These are phyloP conservation scores for Fusarium citri DNA, from an alignment of 2,329 filamentous ascomycete species.

Conservation along the genomic window DNA sequence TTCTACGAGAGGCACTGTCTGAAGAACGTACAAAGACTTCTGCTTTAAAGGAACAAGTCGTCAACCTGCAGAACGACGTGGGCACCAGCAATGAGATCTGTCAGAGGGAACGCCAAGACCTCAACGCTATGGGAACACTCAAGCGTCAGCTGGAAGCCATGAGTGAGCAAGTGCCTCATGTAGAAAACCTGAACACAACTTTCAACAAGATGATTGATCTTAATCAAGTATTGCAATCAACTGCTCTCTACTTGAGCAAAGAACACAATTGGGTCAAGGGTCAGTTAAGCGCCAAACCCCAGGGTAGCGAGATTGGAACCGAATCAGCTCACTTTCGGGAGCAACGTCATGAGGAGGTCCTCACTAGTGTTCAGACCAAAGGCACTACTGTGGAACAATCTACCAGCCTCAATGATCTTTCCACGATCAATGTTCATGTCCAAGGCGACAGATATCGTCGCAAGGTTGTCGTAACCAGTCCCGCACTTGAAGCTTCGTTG, in stretches of 20 bases:
- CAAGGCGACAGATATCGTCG: conserved; percentile 36
- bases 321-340: background rate
- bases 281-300: conserved; percentile 30
- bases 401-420: background rate
- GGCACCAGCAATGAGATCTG: conserved; percentile 35
- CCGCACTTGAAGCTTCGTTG: conserved; percentile 34
- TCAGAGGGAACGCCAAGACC: conserved; percentile 46
- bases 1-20: conserved; percentile 14
- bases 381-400: background rate
- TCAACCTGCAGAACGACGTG: conserved; percentile 38
- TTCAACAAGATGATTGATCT: conserved; percentile 46
- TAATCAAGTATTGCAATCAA: conserved; percentile 46
- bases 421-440: background rate
- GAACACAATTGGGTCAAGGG: conserved; percentile 49
- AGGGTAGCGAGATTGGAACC: background rate
- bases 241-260: conserved; percentile 44
- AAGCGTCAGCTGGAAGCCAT: conserved; percentile 43
- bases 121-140: conserved; percentile 44
- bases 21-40: conserved; percentile 23
- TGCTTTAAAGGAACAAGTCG: conserved; percentile 37
- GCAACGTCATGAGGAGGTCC: background rate
- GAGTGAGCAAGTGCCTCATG: conserved; percentile 39
- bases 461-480: conserved; percentile 51
- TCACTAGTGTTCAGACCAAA: background rate
- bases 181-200: conserved; percentile 42